Percentiles rank a stretch among this genome's conserved stretches.
These are phyloP conservation scores for Chlorella sp. DNA, from an alignment of 139 green algal species.

Conservation along the genomic window DNA sequence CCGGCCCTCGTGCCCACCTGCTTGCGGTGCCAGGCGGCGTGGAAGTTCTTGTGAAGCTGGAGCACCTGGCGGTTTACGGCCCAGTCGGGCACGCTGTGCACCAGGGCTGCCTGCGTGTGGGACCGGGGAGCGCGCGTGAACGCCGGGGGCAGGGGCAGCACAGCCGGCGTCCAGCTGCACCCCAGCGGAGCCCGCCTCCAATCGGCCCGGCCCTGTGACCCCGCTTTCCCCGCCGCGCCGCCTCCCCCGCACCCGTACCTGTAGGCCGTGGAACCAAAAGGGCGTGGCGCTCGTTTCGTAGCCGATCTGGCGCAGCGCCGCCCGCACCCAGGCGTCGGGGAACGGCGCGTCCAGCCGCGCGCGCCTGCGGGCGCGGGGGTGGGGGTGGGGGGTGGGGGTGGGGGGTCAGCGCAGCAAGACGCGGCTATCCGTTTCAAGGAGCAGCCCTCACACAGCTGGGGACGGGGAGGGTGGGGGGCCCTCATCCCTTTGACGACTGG, in stretches of 20 bases:
- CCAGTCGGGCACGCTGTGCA: constrained; percentile 35
- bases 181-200: no score
- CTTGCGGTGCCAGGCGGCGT: constrained; percentile 39
- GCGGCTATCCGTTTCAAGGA: no score
- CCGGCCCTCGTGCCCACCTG: constrained; percentile 8
- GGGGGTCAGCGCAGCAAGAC: no score
- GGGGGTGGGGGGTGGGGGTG: no score
- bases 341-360: constrained; percentile 53
- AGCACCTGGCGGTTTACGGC: constrained; percentile 59
- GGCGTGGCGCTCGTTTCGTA: constrained; percentile 55
- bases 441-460: no score
- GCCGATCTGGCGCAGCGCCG: constrained; percentile 58
- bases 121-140: no score
- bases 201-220: no score
- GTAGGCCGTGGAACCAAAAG: constrained; percentile 71
- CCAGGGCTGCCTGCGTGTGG: constrained; percentile 13
- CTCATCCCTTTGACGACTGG: no score
- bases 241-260: constrained; percentile 41
- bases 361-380: constrained; percentile 40
- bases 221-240: no score
- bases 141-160: no score
- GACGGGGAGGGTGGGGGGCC: no score
- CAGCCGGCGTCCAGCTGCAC: no score
- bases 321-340: constrained; percentile 44
- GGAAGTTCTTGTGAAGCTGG: constrained; percentile 41